Conservation (phyloP, 2,329 filamentous ascomycete genomes). For the Cadophora malorum region DNA sequence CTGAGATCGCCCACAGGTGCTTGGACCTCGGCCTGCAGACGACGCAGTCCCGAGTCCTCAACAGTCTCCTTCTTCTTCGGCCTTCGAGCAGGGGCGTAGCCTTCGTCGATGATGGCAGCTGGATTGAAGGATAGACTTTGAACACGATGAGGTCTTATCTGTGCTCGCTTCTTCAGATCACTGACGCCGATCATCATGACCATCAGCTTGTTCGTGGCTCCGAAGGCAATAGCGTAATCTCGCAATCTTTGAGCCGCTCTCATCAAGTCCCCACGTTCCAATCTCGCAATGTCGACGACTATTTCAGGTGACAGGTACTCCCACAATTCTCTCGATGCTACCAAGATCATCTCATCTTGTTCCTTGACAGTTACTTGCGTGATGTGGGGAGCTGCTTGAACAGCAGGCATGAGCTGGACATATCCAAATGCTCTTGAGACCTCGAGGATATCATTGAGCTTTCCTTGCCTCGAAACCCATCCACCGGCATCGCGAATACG, state of each 20-base stretch:
- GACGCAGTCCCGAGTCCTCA: conserved; percentile 85
- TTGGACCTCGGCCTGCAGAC: conserved; percentile 88
- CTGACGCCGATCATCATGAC: conserved; percentile 97
- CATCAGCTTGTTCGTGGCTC: conserved; percentile 94
- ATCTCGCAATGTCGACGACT: conserved; percentile 88
- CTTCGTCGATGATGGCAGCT: conserved; percentile 74
- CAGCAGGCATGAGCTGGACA: conserved; percentile 87
- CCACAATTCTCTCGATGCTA: conserved; percentile 94
- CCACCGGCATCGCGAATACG: conserved; percentile 94
- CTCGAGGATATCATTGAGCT: conserved; percentile 87
- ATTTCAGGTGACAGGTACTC: conserved; percentile 90
- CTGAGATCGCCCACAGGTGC: conserved; percentile 89
- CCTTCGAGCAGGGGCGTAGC: conserved; percentile 69
- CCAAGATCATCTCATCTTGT: conserved; percentile 89
- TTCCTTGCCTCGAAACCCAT: conserved; percentile 93
- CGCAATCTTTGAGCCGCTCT: conserved; percentile 91
- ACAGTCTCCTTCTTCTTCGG: conserved; percentile 67
- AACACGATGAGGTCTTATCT: conserved; percentile 72
- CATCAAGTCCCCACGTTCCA: conserved; percentile 90
- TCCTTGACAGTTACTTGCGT: conserved; percentile 80
- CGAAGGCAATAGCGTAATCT: conserved; percentile 94
- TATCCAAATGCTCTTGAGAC: conserved; percentile 97
- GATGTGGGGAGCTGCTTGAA: conserved; percentile 89
- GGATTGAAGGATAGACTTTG: conserved; percentile 83
- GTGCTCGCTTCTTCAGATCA: conserved; percentile 86